A percentile compares a stretch with the other conserved stretches of the same genome.
Conservation (phyloP, 345 rosid genomes). For the Melaleuca alternifolia region DNA sequence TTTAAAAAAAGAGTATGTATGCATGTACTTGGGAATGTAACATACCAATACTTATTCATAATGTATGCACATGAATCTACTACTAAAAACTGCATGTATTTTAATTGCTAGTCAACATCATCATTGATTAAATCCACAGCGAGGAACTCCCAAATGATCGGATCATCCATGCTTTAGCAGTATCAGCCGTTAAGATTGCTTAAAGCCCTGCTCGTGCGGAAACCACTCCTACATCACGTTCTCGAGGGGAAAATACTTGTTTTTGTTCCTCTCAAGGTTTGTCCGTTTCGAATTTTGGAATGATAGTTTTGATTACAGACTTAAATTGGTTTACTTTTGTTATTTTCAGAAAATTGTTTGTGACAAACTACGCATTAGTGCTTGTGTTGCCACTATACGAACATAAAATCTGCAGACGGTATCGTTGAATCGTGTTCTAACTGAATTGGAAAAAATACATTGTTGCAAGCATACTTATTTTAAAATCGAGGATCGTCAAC, state of each 20-base stretch:
- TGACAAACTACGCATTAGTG: not conserved
- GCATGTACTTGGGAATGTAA: no score
- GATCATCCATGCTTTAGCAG: not conserved
- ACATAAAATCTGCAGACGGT: not conserved
- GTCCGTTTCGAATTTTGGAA: not conserved
- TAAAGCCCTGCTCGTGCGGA: not conserved
- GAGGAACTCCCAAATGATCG: no score
- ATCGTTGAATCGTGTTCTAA: not conserved
- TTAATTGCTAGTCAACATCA: no score
- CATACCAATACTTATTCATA: no score
- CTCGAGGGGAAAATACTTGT: not conserved
- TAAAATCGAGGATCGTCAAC: not conserved
- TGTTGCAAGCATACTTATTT: not conserved
- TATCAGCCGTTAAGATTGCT: not conserved
- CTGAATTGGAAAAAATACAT: not conserved
- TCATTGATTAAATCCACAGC: no score
- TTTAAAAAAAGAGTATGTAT: no score
- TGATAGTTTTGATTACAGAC: not conserved
- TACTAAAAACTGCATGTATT: no score
- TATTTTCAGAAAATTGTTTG: not conserved
- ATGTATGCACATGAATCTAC: no score
- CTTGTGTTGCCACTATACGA: not conserved
- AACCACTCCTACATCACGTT: not conserved
- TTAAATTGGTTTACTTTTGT: not conserved
- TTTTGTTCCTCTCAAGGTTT: not conserved